These are phyloP conservation scores for Trichoderma sp. DNA, from an alignment of 2,329 filamentous ascomycete species.

Conservation along the genomic window DNA sequence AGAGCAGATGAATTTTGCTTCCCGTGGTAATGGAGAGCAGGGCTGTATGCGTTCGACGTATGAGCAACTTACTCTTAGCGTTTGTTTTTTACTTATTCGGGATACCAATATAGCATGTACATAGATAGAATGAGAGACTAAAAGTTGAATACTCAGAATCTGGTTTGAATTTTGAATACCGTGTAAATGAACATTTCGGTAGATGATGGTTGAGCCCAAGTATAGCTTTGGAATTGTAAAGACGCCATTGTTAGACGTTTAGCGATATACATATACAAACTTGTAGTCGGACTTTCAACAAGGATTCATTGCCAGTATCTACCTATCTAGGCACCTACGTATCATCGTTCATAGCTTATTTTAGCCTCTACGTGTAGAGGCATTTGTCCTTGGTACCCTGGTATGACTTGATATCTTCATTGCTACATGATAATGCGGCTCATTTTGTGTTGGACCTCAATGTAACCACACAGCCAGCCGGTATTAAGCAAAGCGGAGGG, in stretches of 20 bases:
- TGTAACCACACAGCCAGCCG: not conserved
- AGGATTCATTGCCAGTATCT: too few species aligned
- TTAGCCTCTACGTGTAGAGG: too few species aligned
- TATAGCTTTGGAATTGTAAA: not conserved
- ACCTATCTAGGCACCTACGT: too few species aligned
- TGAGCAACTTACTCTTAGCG: not conserved
- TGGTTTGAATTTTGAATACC: not conserved
- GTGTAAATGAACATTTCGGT: not conserved
- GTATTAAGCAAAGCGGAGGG: not conserved
- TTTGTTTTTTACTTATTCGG: not conserved
- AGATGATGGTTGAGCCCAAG: not conserved
- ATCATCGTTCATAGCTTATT: too few species aligned
- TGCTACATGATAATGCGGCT: too few species aligned
- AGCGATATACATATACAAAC: too few species aligned
- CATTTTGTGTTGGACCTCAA: not conserved
- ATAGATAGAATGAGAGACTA: conserved; percentile 9
- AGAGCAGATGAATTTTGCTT: not conserved
- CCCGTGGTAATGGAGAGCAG: not conserved
- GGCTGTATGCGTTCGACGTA: not conserved
- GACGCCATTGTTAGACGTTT: not conserved
- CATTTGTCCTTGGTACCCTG: too few species aligned
- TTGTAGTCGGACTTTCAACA: too few species aligned
- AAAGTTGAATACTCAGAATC: not conserved
- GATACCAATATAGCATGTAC: conserved; percentile 14
- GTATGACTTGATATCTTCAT: too few species aligned